phyloP scores from a whole-genome alignment of 192 early-diverging fungal species.

The Rhizoclosmatium sp. region DNA sequence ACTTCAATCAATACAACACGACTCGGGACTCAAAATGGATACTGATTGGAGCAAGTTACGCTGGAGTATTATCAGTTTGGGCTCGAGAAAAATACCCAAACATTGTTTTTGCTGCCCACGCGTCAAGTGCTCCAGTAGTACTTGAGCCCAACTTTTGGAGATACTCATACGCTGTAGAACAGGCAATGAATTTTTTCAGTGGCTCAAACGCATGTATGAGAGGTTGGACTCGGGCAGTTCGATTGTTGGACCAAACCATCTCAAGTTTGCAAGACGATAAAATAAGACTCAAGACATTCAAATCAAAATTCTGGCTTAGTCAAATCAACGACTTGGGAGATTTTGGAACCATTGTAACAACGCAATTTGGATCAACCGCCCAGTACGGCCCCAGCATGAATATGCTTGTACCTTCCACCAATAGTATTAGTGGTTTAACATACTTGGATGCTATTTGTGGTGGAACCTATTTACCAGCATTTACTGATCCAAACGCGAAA shows the following conservation, averaged over 20 bases:
- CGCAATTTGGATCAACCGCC: slow-evolving; percentile 1
- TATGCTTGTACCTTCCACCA: not conserved
- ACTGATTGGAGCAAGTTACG: slow-evolving; percentile 21
- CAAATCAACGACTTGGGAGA: slow-evolving; percentile 5
- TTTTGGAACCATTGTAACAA: slow-evolving; percentile 17
- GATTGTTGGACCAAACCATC: not conserved
- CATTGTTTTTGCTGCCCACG: slow-evolving; percentile 24
- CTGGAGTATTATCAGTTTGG: slow-evolving; percentile 19
- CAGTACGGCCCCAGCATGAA: slow-evolving; percentile 16
- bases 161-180: slow-evolving; percentile 33
- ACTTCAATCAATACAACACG: slow-evolving; percentile 23
- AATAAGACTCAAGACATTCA: not conserved
- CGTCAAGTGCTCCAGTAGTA: slow-evolving; percentile 25
- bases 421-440: not conserved
- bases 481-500: not conserved
- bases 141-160: slow-evolving; percentile 22
- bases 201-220: slow-evolving; percentile 16
- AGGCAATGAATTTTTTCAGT: slow-evolving; percentile 9
- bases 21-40: not conserved
- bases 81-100: slow-evolving; percentile 10
- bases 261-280: not conserved
- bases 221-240: slow-evolving; percentile 25
- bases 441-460: slow-evolving; percentile 10
- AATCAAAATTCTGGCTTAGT: slow-evolving; percentile 23
- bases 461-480: slow-evolving; percentile 8